phyloP scores from a whole-genome alignment of 2,329 filamentous ascomycete species.

The Diaporthe vaccinii region DNA sequence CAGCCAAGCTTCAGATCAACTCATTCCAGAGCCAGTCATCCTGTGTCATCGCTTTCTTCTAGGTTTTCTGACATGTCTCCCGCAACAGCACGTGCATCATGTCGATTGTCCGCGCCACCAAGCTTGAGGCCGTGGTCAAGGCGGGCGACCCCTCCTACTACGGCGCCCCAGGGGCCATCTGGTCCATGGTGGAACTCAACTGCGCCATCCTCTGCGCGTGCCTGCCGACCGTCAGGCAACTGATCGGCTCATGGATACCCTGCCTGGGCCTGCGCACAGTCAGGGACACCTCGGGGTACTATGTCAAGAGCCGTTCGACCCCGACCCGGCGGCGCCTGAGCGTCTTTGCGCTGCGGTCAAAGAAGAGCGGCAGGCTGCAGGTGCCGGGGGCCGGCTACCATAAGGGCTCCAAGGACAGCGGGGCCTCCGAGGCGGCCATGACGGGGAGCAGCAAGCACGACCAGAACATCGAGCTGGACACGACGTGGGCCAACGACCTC shows the following conservation, averaged over 20 bases:
- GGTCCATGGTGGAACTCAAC: conserved; percentile 56
- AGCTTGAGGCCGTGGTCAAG: conserved; percentile 46
- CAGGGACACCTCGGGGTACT: conserved; percentile 12
- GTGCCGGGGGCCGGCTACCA: neutral
- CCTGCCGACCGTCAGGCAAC: conserved; percentile 54
- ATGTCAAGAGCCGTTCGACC: neutral
- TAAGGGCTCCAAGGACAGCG: conserved; percentile 21
- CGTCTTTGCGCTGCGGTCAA: conserved; percentile 19
- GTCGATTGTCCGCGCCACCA: conserved; percentile 52
- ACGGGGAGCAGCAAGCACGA: neutral
- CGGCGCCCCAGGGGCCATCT: conserved; percentile 50
- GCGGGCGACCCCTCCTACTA: conserved; percentile 51
- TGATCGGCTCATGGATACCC: conserved; percentile 44
- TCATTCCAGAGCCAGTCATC: neutral
- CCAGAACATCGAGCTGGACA: conserved; percentile 18
- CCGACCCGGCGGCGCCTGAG: neutral
- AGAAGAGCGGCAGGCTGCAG: neutral
- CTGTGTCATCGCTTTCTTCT: neutral
- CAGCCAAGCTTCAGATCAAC: neutral
- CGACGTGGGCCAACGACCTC: conserved; percentile 28
- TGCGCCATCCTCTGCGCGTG: conserved; percentile 56
- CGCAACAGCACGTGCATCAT: conserved; percentile 47
- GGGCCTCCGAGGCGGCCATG: neutral
- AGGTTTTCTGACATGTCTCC: neutral
- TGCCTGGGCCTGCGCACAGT: conserved; percentile 36